phyloP scores from a whole-genome alignment of 73 alveolate species.

The Symbiodinium natans region DNA sequence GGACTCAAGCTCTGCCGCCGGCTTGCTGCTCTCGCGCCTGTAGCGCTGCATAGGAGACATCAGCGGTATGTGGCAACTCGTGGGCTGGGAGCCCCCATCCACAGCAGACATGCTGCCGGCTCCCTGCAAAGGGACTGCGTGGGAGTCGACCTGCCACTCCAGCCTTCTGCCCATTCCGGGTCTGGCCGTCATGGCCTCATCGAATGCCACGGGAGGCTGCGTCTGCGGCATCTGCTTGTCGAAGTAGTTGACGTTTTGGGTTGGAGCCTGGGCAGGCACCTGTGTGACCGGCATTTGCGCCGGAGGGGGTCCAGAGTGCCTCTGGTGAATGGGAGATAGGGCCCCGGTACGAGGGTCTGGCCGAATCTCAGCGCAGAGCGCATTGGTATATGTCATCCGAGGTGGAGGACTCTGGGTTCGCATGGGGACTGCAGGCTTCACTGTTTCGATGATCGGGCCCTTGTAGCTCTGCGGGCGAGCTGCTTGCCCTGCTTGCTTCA shows the following conservation, averaged over 20 bases:
- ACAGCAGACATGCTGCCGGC: slow-evolving; percentile 57
- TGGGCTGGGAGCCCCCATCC: slow-evolving; percentile 19
- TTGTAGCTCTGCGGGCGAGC: slow-evolving; percentile 68
- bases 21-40: slow-evolving; percentile 71
- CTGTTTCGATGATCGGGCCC: slow-evolving; percentile 15
- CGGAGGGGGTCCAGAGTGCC: slow-evolving; percentile 1
- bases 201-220: slow-evolving; percentile 60
- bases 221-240: slow-evolving; percentile 15
- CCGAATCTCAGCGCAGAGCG: slow-evolving; percentile 49
- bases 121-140: slow-evolving; percentile 19
- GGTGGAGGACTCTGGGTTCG: slow-evolving; percentile 89
- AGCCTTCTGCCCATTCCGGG: slow-evolving; percentile 94
- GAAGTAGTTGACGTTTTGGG: neutral
- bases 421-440: slow-evolving; percentile 1
- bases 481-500: slow-evolving; percentile 52
- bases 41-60: slow-evolving; percentile 65
- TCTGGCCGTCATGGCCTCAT: slow-evolving; percentile 93
- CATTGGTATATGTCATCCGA: slow-evolving; percentile 66
- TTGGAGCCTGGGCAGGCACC: neutral
- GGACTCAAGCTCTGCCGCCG: neutral
- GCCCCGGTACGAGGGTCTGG: slow-evolving; percentile 42
- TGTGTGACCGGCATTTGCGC: neutral
- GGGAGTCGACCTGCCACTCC: slow-evolving; percentile 74
- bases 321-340: slow-evolving; percentile 70
- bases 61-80: slow-evolving; percentile 39